Conservation (phyloP, 345 rosid species). For the Citrus maxima region DNA sequence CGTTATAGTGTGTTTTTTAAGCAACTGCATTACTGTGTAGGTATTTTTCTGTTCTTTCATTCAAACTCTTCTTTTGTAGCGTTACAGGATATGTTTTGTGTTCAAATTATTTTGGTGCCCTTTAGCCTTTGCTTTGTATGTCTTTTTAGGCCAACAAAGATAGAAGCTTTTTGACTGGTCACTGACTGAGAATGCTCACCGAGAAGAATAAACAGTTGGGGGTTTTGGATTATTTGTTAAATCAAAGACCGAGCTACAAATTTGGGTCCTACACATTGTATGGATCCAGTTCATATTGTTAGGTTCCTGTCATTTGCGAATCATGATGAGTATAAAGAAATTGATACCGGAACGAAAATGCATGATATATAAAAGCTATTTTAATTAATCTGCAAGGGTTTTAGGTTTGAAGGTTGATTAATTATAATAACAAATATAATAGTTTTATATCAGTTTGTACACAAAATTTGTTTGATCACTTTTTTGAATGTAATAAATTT, state of each 20-base stretch:
- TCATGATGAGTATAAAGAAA: background rate
- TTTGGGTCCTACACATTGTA: background rate
- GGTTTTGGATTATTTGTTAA: slow-evolving; percentile 31
- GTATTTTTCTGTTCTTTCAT: slow-evolving; percentile 17
- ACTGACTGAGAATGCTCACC: slow-evolving; percentile 13
- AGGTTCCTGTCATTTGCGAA: slow-evolving; percentile 2
- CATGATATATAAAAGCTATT: background rate
- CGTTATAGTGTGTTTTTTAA: slow-evolving; percentile 30
- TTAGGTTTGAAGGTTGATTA: background rate
- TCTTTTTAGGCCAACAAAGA: slow-evolving; percentile 60
- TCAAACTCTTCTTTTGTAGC: slow-evolving; percentile 49
- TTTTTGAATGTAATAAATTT: too few relatives aligned
- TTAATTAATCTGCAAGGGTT: background rate
- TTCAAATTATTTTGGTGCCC: slow-evolving; percentile 39
- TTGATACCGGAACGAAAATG: background rate
- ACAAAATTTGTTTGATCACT: too few relatives aligned
- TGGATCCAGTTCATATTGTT: slow-evolving; percentile 1
- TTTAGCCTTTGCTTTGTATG: slow-evolving; percentile 30
- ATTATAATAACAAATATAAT: too few relatives aligned
- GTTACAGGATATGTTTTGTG: slow-evolving; percentile 33
- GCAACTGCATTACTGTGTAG: slow-evolving; percentile 14
- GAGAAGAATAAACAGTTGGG: slow-evolving; percentile 29
- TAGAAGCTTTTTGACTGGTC: slow-evolving; percentile 53
- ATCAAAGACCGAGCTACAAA: background rate
- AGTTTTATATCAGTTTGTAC: background rate